Evolutionary conservation across 768 basidiomycete species (phyloP).

Genomic region (Tubosaeta sp.): DNA sequence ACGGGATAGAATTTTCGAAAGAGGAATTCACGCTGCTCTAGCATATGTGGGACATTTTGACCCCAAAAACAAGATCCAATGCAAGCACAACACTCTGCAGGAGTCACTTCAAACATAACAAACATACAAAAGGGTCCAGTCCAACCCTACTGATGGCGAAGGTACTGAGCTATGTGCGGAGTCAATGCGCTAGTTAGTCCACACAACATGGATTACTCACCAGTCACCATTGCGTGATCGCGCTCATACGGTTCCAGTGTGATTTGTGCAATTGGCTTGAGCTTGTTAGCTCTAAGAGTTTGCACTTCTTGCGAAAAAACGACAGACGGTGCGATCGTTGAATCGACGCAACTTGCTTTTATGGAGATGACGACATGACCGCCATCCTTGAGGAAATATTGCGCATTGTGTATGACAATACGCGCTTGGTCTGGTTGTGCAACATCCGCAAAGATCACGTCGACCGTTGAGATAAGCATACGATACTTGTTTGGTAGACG

Average conservation of each 20-base stretch:
- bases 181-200: neutral
- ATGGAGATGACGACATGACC: conserved; percentile 95
- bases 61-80: too few species aligned
- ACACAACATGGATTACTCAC: conserved; percentile 36
- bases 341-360: conserved; percentile 99
- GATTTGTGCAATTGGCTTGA: conserved; percentile 95
- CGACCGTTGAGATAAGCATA: conserved; percentile 92
- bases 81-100: too few species aligned
- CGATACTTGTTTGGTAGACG: conserved; percentile 95
- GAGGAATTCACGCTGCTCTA: too few species aligned
- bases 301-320: conserved; percentile 90
- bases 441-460: conserved; percentile 97
- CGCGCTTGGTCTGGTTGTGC: conserved; percentile 99
- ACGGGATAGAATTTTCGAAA: too few species aligned
- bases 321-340: conserved; percentile 83
- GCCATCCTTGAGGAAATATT: conserved; percentile 91
- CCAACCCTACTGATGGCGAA: conserved; percentile 36
- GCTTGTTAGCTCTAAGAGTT: conserved; percentile 65
- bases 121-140: too few species aligned
- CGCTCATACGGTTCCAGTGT: conserved; percentile 92
- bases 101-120: too few species aligned
- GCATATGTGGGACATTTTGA: too few species aligned
- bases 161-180: conserved; percentile 39
- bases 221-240: conserved; percentile 88
- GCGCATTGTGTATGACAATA: conserved; percentile 89